Percentiles rank a stretch among this genome's conserved stretches.
These are phyloP conservation scores for Komagataea norvegica DNA, from an alignment of 1,139 yeast species.

Conservation along the genomic window DNA sequence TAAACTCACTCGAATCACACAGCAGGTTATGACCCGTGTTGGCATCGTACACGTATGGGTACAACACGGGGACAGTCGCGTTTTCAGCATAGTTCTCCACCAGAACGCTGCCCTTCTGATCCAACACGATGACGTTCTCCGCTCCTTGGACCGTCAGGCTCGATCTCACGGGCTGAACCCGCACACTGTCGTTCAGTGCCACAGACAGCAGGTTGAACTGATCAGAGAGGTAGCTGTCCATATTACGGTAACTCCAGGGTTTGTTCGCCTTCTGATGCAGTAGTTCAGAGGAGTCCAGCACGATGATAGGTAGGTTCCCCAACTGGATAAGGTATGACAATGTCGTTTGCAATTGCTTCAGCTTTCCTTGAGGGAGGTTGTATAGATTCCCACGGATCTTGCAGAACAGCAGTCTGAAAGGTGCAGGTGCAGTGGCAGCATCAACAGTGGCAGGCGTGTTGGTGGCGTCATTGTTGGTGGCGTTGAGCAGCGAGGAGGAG, in stretches of 20 bases:
- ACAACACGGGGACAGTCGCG: constrained; percentile 23
- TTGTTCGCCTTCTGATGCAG: constrained; percentile 1
- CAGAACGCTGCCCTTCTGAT: too few relatives aligned
- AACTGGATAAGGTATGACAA: constrained; percentile 34
- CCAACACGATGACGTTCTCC: too few relatives aligned
- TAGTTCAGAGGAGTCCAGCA: constrained; percentile 28
- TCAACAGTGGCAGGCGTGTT: constrained; percentile 34
- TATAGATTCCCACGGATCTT: constrained; percentile 39
- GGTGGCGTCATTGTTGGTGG: background rate
- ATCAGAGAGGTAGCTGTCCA: constrained; percentile 18
- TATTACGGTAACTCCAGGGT: constrained; percentile 12
- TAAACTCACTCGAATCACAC: constrained; percentile 18
- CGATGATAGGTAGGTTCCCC: constrained; percentile 37
- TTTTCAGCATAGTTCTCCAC: too few relatives aligned
- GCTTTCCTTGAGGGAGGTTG: constrained; percentile 23
- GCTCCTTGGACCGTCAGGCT: too few relatives aligned
- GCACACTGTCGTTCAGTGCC: background rate
- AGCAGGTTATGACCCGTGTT: background rate
- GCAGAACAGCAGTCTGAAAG: constrained; percentile 43
- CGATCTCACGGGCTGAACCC: too few relatives aligned
- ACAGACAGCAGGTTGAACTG: constrained; percentile 16
- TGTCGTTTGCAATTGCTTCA: constrained; percentile 32
- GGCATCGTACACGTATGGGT: constrained; percentile 20
- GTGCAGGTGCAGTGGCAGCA: background rate
- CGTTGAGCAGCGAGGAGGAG: constrained; percentile 29